A percentile compares a stretch with the other conserved stretches of the same genome.
phyloP scores from a whole-genome alignment of 139 green algal species.

The Chlamydomonas sphaeroides region DNA sequence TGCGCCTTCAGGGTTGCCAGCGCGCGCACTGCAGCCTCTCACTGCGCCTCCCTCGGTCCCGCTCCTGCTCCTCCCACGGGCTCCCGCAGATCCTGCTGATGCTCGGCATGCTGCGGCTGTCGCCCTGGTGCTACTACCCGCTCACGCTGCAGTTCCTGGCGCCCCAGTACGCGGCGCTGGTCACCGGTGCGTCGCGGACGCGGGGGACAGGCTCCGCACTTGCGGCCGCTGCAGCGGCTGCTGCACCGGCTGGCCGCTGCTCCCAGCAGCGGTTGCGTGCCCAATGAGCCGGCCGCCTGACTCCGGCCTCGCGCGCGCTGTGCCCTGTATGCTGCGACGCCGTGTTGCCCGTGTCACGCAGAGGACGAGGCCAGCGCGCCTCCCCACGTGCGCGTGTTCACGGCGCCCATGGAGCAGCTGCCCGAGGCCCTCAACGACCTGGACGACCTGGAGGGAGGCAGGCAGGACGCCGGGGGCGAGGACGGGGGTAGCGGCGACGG shows the following conservation, averaged over 20 bases:
- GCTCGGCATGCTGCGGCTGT: slow-evolving; percentile 79
- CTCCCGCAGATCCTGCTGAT: slow-evolving; percentile 74
- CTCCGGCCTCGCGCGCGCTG: too few relatives aligned
- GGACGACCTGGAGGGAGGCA: slow-evolving; percentile 42
- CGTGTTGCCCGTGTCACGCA: too few relatives aligned
- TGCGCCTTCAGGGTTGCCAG: too few relatives aligned
- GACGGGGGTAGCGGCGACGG: not conserved
- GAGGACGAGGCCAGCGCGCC: slow-evolving; percentile 44
- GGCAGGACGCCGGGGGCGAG: slow-evolving; percentile 40
- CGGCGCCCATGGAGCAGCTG: slow-evolving; percentile 65
- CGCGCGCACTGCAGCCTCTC: too few relatives aligned
- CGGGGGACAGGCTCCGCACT: too few relatives aligned
- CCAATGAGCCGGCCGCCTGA: too few relatives aligned
- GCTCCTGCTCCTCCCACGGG: too few relatives aligned
- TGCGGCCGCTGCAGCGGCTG: too few relatives aligned
- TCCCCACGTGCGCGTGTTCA: slow-evolving; percentile 59
- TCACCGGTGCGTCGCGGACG: slow-evolving; percentile 10
- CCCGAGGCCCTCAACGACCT: slow-evolving; percentile 46
- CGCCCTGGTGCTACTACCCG: slow-evolving; percentile 84
- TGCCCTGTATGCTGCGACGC: too few relatives aligned
- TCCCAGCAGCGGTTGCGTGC: too few relatives aligned
- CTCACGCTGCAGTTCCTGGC: slow-evolving; percentile 84
- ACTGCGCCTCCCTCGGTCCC: too few relatives aligned
- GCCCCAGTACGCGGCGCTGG: slow-evolving; percentile 41
- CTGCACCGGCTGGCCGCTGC: too few relatives aligned